These are phyloP conservation scores for Aspergillus candidus DNA, from an alignment of 2,329 filamentous ascomycete genomes.

Conservation along the genomic window DNA sequence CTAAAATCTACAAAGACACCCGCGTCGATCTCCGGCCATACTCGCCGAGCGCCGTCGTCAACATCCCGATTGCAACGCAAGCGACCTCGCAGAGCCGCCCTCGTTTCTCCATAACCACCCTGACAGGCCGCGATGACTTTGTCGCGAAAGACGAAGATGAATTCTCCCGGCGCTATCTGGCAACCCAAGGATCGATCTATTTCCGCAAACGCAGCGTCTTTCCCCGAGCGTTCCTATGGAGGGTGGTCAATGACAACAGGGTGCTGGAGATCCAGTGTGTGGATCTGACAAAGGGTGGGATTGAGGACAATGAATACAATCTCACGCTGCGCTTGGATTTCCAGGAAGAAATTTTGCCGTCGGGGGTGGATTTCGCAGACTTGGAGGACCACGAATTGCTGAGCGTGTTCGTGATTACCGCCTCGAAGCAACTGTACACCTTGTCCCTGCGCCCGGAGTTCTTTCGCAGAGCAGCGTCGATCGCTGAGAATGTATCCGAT, in stretches of 20 bases:
- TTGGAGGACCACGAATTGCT: slow-evolving; percentile 69
- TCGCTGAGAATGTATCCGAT: slow-evolving; percentile 68
- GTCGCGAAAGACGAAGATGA: slow-evolving; percentile 55
- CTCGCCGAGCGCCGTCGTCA: slow-evolving; percentile 62
- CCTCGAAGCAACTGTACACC: slow-evolving; percentile 72
- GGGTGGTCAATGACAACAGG: slow-evolving; percentile 72
- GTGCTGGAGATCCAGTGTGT: slow-evolving; percentile 76
- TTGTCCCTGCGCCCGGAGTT: slow-evolving; percentile 76
- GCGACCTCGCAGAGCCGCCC: slow-evolving; percentile 42
- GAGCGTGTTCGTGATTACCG: slow-evolving; percentile 72
- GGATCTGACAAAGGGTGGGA: slow-evolving; percentile 67
- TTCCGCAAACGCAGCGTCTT: slow-evolving; percentile 69
- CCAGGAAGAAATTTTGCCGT: slow-evolving; percentile 62
- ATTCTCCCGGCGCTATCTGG: slow-evolving; percentile 68
- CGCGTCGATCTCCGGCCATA: slow-evolving; percentile 73
- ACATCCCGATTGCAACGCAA: slow-evolving; percentile 57
- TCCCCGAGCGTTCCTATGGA: slow-evolving; percentile 86
- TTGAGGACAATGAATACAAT: slow-evolving; percentile 59
- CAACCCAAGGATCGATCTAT: slow-evolving; percentile 74
- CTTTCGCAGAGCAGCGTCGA: slow-evolving; percentile 63
- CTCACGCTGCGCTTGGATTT: slow-evolving; percentile 75
- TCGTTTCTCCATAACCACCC: slow-evolving; percentile 43
- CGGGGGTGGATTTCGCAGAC: slow-evolving; percentile 79
- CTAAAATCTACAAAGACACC: slow-evolving; percentile 77
- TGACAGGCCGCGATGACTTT: slow-evolving; percentile 33